phyloP scores from a whole-genome alignment of 2,329 filamentous ascomycete species.

The Fusarium citri region DNA sequence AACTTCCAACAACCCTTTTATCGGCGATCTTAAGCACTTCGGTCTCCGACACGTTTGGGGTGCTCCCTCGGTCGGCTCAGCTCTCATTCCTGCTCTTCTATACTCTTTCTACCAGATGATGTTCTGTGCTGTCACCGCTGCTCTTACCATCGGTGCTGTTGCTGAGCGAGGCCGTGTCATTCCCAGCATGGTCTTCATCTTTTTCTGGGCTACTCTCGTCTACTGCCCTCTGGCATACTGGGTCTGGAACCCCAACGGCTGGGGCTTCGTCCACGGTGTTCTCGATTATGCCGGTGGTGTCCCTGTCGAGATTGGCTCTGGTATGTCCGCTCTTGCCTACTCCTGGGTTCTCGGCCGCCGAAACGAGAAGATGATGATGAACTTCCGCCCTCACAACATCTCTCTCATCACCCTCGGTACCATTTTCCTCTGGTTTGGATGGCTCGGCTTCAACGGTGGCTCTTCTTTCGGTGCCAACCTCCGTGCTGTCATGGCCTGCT shows the following conservation, averaged over 20 bases:
- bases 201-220: slow-evolving; percentile 96
- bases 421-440: slow-evolving; percentile 96
- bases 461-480: slow-evolving; percentile 95
- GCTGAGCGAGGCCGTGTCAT: slow-evolving; percentile 94
- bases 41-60: slow-evolving; percentile 87
- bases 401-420: slow-evolving; percentile 96
- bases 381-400: slow-evolving; percentile 99
- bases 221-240: slow-evolving; percentile 98
- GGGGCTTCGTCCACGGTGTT: slow-evolving; percentile 90
- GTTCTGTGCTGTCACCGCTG: slow-evolving; percentile 93
- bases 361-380: slow-evolving; percentile 99
- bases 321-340: slow-evolving; percentile 92
- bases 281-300: slow-evolving; percentile 97
- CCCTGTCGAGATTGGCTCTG: slow-evolving; percentile 96
- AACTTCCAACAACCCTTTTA: slow-evolving; percentile 86
- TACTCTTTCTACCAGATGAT: slow-evolving; percentile 99
- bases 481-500: slow-evolving; percentile 94
- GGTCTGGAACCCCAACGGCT: slow-evolving; percentile 96
- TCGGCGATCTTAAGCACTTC: slow-evolving; percentile 90
- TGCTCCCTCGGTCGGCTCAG: slow-evolving; percentile 86
- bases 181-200: slow-evolving; percentile 93
- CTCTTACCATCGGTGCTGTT: slow-evolving; percentile 90
- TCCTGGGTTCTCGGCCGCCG: slow-evolving; percentile 94
- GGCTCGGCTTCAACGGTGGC: slow-evolving; percentile 98
- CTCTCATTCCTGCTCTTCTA: slow-evolving; percentile 87